These are phyloP conservation scores for Neoboletus magnificus DNA, from an alignment of 768 basidiomycete genomes.

Conservation along the genomic window DNA sequence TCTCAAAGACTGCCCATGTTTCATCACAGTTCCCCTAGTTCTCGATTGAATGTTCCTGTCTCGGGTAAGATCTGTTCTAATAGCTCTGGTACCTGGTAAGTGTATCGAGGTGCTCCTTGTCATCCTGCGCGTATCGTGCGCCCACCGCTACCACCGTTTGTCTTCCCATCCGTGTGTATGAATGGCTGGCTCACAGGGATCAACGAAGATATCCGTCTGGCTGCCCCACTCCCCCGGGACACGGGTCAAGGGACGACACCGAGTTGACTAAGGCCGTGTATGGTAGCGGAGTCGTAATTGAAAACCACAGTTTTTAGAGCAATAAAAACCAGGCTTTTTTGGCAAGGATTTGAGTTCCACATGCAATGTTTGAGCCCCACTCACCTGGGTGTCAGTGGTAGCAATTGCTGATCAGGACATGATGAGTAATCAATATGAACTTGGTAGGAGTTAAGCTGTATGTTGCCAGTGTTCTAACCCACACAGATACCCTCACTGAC, in stretches of 20 bases:
- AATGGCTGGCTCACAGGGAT: background rate
- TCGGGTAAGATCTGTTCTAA: slow-evolving; percentile 14
- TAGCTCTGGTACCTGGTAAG: background rate
- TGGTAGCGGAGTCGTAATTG: no score
- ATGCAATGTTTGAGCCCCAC: no score
- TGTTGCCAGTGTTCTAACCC: no score
- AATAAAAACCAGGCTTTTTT: no score
- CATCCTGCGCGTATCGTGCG: slow-evolving; percentile 2
- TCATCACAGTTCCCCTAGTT: slow-evolving; percentile 10
- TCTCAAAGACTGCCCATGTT: background rate
- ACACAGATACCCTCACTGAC: no score
- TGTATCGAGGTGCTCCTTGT: slow-evolving; percentile 3
- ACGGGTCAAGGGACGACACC: background rate
- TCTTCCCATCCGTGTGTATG: background rate
- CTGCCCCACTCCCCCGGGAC: background rate
- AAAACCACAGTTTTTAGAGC: no score
- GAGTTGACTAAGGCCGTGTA: slow-evolving; percentile 6
- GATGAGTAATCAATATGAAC: no score
- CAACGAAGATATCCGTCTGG: background rate
- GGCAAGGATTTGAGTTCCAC: no score
- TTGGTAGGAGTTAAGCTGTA: no score
- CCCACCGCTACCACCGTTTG: background rate
- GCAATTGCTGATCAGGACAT: no score
- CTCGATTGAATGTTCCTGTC: background rate
- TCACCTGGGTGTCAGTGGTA: no score